Evolutionary conservation across 2,329 filamentous ascomycete genomes (phyloP).

Genomic region (Seiridium unicorne): DNA sequence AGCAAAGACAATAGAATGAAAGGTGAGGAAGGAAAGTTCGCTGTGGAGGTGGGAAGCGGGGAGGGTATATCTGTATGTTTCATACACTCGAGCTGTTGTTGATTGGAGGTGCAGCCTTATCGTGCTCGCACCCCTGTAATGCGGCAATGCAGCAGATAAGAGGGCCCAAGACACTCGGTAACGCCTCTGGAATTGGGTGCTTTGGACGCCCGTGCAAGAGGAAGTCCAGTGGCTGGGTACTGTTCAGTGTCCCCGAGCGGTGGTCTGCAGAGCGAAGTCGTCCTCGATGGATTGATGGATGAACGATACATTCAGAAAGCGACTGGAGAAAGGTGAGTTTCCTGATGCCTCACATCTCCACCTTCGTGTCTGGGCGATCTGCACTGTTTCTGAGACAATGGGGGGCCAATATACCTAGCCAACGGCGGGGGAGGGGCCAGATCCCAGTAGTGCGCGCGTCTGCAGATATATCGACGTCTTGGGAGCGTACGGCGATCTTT

Average conservation of each 20-base stretch:
- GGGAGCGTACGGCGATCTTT: too few species aligned
- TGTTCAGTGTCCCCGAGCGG: too few species aligned
- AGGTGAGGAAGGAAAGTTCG: not conserved
- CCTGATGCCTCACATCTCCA: not conserved
- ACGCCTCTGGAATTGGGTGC: too few species aligned
- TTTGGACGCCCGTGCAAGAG: too few species aligned
- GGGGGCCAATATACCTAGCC: not conserved
- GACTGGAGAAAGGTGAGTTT: not conserved
- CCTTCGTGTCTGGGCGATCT: not conserved
- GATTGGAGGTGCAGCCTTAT: constrained; percentile 10
- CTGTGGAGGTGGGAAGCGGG: not conserved
- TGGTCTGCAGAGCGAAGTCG: too few species aligned
- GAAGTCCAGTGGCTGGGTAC: too few species aligned
- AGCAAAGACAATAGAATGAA: not conserved
- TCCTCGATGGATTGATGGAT: too few species aligned
- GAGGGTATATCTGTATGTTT: constrained; percentile 9
- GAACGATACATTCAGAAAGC: too few species aligned
- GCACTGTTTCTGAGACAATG: not conserved
- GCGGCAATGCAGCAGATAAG: not conserved
- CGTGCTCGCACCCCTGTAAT: constrained; percentile 7
- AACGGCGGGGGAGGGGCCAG: not conserved
- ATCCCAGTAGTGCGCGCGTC: not conserved
- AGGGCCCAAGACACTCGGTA: not conserved
- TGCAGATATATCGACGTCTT: not conserved
- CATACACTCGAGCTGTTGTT: constrained; percentile 4